These are phyloP conservation scores for Colletotrichum chrysophilum DNA, from an alignment of 2,329 filamentous ascomycete genomes.

Conservation along the genomic window DNA sequence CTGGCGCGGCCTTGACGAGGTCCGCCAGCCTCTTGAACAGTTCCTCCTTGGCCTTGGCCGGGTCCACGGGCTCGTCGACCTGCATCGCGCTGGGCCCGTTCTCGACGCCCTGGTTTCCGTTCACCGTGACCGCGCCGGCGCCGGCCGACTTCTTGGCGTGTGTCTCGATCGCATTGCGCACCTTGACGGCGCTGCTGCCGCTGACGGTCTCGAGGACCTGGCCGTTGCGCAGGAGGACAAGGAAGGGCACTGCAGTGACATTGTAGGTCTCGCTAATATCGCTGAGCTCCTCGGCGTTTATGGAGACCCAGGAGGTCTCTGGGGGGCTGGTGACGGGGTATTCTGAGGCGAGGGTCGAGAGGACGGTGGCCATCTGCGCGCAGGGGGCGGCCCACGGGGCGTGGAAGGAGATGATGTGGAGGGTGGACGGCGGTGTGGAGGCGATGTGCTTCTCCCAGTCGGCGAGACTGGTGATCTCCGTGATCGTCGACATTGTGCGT, in stretches of 20 bases:
- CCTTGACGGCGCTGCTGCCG: constrained; percentile 86
- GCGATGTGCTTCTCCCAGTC: constrained; percentile 75
- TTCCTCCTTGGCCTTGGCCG: constrained; percentile 75
- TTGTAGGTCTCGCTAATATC: constrained; percentile 93
- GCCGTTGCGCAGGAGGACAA: constrained; percentile 80
- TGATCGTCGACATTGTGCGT: constrained; percentile 73
- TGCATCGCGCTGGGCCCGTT: constrained; percentile 20
- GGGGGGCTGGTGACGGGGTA: constrained; percentile 74
- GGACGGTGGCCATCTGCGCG: constrained; percentile 88
- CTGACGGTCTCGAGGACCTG: constrained; percentile 84
- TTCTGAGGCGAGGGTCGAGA: constrained; percentile 84
- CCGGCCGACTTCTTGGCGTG: constrained; percentile 63
- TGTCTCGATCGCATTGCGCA: constrained; percentile 84
- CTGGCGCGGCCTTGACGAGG: constrained; percentile 91
- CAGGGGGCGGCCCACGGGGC: constrained; percentile 97
- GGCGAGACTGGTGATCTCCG: constrained; percentile 75
- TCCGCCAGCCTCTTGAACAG: constrained; percentile 80
- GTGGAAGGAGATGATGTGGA: constrained; percentile 92
- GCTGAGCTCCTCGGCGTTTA: constrained; percentile 94
- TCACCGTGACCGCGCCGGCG: constrained; percentile 44
- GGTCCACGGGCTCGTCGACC: constrained; percentile 38
- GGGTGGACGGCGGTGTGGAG: constrained; percentile 69
- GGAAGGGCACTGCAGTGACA: constrained; percentile 91
- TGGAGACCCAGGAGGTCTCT: constrained; percentile 80
- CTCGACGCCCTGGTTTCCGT: constrained; percentile 31